Evolutionary conservation across 2,329 filamentous ascomycete species (phyloP).

Genomic region (Epichloe bromicola): DNA sequence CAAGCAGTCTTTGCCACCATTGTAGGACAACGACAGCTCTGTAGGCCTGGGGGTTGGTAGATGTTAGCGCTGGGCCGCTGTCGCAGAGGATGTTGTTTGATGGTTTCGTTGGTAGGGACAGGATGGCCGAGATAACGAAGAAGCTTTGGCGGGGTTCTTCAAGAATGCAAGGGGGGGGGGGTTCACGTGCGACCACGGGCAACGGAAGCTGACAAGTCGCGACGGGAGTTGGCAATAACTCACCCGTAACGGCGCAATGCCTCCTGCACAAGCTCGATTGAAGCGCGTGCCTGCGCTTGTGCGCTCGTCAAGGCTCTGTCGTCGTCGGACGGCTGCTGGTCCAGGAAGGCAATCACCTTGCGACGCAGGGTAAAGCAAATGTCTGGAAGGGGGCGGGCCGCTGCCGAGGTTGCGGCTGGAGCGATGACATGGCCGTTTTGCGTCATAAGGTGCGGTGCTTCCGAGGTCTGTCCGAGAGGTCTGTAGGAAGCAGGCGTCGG

Average conservation of each 20-base stretch:
- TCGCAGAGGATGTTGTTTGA: no score
- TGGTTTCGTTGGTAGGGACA: no score
- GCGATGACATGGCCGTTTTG: conserved; percentile 4
- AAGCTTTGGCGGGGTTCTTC: neutral
- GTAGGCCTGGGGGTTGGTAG: conserved; percentile 39
- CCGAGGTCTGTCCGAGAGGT: neutral
- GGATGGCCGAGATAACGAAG: neutral
- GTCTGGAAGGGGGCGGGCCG: conserved; percentile 12
- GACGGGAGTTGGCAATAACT: conserved; percentile 15
- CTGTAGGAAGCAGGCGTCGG: neutral
- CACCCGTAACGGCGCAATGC: conserved; percentile 67
- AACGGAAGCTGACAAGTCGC: neutral
- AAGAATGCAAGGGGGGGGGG: neutral
- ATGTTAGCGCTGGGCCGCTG: neutral
- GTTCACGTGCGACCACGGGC: neutral
- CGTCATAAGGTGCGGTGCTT: conserved; percentile 1
- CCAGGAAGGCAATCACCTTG: conserved; percentile 54
- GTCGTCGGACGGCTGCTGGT: conserved; percentile 37
- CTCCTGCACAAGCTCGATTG: conserved; percentile 60
- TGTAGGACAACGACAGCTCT: conserved; percentile 83
- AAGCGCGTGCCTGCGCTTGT: conserved; percentile 61
- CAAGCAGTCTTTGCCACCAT: conserved; percentile 95
- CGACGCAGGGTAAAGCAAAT: conserved; percentile 41
- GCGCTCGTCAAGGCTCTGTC: conserved; percentile 46
- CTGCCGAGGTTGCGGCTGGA: conserved; percentile 2